A percentile compares a stretch with the other conserved stretches of the same genome.
Conservation (phyloP, 2,329 filamentous ascomycete genomes). For the Chrysosporium keratinophilum region DNA sequence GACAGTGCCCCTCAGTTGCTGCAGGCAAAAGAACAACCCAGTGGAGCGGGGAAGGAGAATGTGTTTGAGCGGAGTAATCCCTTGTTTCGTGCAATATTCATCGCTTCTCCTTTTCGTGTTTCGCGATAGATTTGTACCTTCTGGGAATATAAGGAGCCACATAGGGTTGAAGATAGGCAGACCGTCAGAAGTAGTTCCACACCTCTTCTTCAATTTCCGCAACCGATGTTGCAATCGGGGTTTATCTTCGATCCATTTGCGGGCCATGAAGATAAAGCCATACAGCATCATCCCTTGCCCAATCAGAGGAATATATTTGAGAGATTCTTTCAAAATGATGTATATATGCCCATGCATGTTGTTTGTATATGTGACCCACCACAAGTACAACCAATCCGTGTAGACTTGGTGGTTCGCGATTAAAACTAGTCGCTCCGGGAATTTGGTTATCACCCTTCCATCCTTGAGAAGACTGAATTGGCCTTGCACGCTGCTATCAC, state of each 20-base stretch:
- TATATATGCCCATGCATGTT: conserved; percentile 56
- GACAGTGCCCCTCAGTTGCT: conserved; percentile 49
- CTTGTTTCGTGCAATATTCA: conserved; percentile 48
- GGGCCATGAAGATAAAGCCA: conserved; percentile 55
- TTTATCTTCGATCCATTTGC: conserved; percentile 54
- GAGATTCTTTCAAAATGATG: conserved; percentile 56
- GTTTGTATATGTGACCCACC: conserved; percentile 58
- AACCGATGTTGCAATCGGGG: conserved; percentile 49
- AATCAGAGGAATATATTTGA: conserved; percentile 53
- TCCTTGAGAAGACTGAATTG: conserved; percentile 48
- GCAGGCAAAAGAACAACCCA: conserved; percentile 51
- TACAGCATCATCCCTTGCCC: conserved; percentile 56
- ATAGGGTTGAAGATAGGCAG: conserved; percentile 47
- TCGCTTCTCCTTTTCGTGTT: conserved; percentile 48
- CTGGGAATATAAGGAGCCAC: conserved; percentile 58
- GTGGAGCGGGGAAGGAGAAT: conserved; percentile 52
- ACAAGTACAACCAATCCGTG: conserved; percentile 60
- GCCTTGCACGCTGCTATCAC: conserved; percentile 50
- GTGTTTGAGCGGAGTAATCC: conserved; percentile 48
- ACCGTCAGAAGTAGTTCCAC: conserved; percentile 41
- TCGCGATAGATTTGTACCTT: conserved; percentile 52
- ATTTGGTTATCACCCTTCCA: conserved; percentile 48
- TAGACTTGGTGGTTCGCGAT: conserved; percentile 59
- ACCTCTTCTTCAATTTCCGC: conserved; percentile 43
- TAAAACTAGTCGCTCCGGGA: conserved; percentile 51